Base-by-base conservation (phyloP, 345 rosid genomes). In the Corchorus olitorius region DNA sequence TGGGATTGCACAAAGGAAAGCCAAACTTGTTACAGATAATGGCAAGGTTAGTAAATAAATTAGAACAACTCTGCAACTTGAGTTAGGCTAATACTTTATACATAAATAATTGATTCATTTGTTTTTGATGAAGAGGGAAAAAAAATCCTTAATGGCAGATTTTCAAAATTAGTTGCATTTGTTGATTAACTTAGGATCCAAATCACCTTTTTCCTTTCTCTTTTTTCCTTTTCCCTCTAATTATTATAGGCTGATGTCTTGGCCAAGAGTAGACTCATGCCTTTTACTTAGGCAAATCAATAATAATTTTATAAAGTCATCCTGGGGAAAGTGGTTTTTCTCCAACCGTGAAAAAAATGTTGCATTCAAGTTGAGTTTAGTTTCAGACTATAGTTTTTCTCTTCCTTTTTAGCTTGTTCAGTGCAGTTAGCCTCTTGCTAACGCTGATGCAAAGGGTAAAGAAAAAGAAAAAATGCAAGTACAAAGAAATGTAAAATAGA, bases 1-100 rank as follows among this genome's bases (percentile, higher is more conserved):
- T 72, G 84, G 81, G 72, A 81, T 88, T 79, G 64, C 80, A 71
- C 79, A 45, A 69, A 75, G 76, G 83, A 93, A 83, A 72, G 76
- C 77, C 59, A 74, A 80, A 76, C 83, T 90, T 78, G 72, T 69
- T 14, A 46, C 60, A 58, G 88, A 89, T 75, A 93, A 78, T 63
- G 75, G 10, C 4, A 84, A 91, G 94, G 98, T 93, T 67, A n/a
- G 64, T 69, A 22, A 53, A 69, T 50, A 50, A 50, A 67, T 11
- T 22, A 14, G 48, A 70, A 37, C 27, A 11, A 61, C 60, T n/a
- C n/a, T 46, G 6, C 58, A 37, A 48, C 39, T 61, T 68, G 19
- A 37, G 39, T 49, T 19, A 13, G 58, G 11, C 53, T 52, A 15
- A 70, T 70, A 37, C 3, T 70, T 52, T 48, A 53, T 35, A 4